A percentile compares a stretch with the other conserved stretches of the same genome.
Evolutionary conservation across 768 basidiomycete species (phyloP).

Genomic region (Rhizopogon vinicolor): DNA sequence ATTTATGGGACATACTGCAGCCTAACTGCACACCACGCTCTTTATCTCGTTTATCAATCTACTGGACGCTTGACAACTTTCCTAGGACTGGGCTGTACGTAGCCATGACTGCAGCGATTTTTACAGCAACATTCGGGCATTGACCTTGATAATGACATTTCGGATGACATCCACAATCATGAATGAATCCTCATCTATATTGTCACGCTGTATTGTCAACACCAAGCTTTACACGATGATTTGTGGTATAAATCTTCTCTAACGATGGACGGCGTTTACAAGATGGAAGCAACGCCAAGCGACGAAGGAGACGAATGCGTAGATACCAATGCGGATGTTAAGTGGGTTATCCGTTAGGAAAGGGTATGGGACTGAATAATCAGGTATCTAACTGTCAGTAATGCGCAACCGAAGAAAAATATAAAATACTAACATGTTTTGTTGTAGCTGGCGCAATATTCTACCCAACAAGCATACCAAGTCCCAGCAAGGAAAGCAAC

Average conservation of each 20-base stretch:
- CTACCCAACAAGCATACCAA: conserved; percentile 63
- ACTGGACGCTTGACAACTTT: neutral
- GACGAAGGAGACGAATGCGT: conserved; percentile 44
- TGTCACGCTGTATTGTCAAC: neutral
- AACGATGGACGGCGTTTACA: conserved; percentile 55
- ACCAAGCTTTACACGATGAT: neutral
- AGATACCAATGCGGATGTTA: conserved; percentile 51
- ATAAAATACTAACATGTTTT: conserved; percentile 47
- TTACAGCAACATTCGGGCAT: neutral
- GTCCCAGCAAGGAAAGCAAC: conserved; percentile 21
- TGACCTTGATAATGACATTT: neutral
- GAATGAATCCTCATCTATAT: too few relatives aligned
- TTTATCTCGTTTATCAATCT: neutral
- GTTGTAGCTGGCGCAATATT: conserved; percentile 60
- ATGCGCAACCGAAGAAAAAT: neutral
- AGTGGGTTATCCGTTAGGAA: conserved; percentile 65
- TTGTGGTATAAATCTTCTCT: neutral
- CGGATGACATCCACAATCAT: neutral
- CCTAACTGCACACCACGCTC: neutral
- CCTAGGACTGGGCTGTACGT: neutral
- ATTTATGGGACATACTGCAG: neutral
- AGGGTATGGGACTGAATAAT: conserved; percentile 68
- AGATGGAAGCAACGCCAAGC: conserved; percentile 52
- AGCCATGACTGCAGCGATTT: too few relatives aligned
- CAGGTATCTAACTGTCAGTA: neutral